Percentiles rank a stretch among this genome's conserved stretches.
Conservation (phyloP, 73 alveolate genomes). For the Diophrys sp. region DNA sequence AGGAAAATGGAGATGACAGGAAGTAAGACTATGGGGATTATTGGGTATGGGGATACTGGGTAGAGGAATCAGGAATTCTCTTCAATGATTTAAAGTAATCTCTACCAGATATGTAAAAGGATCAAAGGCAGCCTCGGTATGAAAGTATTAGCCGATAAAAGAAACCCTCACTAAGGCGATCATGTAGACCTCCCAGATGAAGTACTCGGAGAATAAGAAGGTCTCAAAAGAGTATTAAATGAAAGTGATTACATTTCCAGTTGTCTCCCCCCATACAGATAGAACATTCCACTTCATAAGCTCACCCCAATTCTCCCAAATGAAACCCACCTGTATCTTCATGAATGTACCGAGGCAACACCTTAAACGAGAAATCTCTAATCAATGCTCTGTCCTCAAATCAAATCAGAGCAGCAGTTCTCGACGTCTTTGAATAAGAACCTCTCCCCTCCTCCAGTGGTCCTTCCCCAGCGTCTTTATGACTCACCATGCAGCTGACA, state of each 20-base stretch:
- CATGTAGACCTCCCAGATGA: too few relatives aligned
- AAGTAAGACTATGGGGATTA: constrained; percentile 7
- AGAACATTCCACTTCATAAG: constrained; percentile 24
- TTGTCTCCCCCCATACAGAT: constrained; percentile 49
- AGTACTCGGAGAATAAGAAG: too few relatives aligned
- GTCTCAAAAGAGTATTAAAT: too few relatives aligned
- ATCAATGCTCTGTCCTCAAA: constrained; percentile 30
- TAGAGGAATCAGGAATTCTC: too few relatives aligned
- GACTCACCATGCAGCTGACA: constrained; percentile 54
- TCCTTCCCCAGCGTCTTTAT: constrained; percentile 22
- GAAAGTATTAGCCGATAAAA: constrained; percentile 53
- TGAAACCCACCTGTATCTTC: constrained; percentile 51
- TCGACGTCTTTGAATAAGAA: constrained; percentile 66
- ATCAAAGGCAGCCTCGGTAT: constrained; percentile 42
- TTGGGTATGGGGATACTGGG: constrained; percentile 62
- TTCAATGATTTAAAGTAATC: too few relatives aligned
- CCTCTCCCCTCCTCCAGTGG: constrained; percentile 51
- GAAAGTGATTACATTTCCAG: constrained; percentile 60
- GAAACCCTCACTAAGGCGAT: constrained; percentile 15
- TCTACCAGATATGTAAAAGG: constrained; percentile 12
- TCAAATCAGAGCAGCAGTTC: constrained; percentile 55
- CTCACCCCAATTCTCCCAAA: neutral
- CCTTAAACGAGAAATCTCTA: constrained; percentile 44
- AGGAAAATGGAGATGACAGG: neutral
- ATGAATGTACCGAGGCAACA: constrained; percentile 62